Percentiles rank a stretch among this genome's conserved stretches.
Evolutionary conservation across 202 grass and related monocot genomes (phyloP).

Genomic region (Schoenoplectus tabernaemontani): DNA sequence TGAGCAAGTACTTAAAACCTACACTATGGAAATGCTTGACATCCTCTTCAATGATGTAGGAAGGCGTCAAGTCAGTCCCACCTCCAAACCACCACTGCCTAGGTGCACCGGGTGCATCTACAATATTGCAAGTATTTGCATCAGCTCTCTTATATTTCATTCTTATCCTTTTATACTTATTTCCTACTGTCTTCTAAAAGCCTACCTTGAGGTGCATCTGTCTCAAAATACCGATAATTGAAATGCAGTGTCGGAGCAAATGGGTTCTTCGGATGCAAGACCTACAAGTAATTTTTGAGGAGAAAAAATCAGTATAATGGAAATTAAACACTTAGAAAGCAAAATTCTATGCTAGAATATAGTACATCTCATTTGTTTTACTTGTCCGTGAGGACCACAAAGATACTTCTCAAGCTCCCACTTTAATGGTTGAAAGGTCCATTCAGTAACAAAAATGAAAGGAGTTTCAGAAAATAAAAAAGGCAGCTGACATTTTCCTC

Average conservation of each 20-base stretch:
- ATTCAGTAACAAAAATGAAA: neutral
- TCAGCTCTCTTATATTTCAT: neutral
- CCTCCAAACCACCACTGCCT: constrained; percentile 99
- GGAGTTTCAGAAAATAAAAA: neutral
- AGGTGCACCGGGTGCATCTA: constrained; percentile 77
- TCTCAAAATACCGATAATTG: constrained; percentile 98
- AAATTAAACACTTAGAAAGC: neutral
- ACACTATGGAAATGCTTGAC: constrained; percentile 96
- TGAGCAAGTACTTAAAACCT: constrained; percentile 14
- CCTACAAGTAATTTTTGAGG: constrained; percentile 35
- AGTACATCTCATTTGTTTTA: neutral
- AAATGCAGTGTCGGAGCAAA: constrained; percentile 98
- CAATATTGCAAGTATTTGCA: constrained; percentile 9
- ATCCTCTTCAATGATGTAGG: constrained; percentile 88
- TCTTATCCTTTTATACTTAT: neutral
- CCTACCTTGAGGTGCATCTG: constrained; percentile 89
- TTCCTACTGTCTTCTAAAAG: neutral
- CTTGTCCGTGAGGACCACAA: neutral
- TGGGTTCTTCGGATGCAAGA: constrained; percentile 93
- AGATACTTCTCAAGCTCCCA: neutral
- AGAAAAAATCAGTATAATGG: neutral
- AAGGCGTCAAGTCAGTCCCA: constrained; percentile 94
- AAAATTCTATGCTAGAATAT: neutral
- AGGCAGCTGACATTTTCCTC: neutral
- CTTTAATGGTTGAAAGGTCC: neutral